These are phyloP conservation scores for Flaveria brownii DNA, from an alignment of 129 eudicot species.

Conservation along the genomic window DNA sequence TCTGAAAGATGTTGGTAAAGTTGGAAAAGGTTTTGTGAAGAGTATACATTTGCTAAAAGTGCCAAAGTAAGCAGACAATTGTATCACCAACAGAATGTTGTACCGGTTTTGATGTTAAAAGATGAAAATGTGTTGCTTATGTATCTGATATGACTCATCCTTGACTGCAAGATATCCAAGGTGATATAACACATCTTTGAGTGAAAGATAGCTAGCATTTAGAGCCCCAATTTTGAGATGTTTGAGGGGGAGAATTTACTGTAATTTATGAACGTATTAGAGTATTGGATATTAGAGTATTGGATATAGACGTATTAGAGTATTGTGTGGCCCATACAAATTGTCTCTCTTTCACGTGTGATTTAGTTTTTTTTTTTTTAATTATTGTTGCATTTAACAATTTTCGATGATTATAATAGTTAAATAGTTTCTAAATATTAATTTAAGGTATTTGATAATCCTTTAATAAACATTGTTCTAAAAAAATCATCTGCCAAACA, in stretches of 20 bases:
- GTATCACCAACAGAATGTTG: conserved; percentile 26
- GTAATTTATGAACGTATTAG: background rate
- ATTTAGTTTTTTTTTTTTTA: background rate
- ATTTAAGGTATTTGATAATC: background rate
- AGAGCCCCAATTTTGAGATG: conserved; percentile 30
- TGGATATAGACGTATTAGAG: background rate
- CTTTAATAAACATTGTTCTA: background rate
- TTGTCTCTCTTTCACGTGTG: background rate
- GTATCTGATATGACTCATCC: background rate
- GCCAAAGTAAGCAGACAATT: conserved; percentile 49
- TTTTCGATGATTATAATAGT: background rate
- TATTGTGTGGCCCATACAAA: background rate
- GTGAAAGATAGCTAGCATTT: too few species aligned
- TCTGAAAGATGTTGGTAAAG: conserved; percentile 66
- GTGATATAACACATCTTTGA: background rate
- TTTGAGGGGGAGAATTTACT: conserved; percentile 19
- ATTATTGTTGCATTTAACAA: too few species aligned
- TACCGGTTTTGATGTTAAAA: background rate
- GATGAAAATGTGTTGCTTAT: background rate
- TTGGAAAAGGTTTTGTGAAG: conserved; percentile 90
- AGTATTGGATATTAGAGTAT: too few species aligned
- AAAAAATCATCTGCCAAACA: too few species aligned
- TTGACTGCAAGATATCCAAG: background rate
- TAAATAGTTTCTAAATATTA: background rate
- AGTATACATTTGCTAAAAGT: conserved; percentile 68